phyloP scores from a whole-genome alignment of 2,329 filamentous ascomycete genomes.

The Ascochyta viciae-villosae region DNA sequence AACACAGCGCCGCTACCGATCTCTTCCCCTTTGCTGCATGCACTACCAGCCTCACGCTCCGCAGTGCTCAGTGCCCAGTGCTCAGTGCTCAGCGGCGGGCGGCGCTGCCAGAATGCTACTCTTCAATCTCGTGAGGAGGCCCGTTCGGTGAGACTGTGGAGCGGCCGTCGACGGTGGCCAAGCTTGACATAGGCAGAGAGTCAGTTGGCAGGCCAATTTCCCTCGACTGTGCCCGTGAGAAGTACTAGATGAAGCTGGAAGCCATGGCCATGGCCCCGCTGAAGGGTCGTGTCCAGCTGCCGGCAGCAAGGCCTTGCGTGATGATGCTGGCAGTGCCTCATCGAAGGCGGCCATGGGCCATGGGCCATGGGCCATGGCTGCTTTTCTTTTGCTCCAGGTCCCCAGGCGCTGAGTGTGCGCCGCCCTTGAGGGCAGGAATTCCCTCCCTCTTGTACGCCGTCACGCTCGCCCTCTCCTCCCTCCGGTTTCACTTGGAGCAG shows the following conservation, averaged over 20 bases:
- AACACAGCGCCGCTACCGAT: slow-evolving; percentile 27
- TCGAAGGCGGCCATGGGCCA: slow-evolving; percentile 21
- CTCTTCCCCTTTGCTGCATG: slow-evolving; percentile 27
- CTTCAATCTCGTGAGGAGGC: slow-evolving; percentile 19
- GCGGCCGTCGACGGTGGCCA: slow-evolving; percentile 1
- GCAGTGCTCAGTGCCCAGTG: slow-evolving; percentile 30
- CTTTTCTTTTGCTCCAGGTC: slow-evolving; percentile 45
- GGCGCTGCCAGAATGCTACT: slow-evolving; percentile 22
- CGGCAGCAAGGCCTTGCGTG: slow-evolving; percentile 27
- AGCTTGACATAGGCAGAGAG: slow-evolving; percentile 16
- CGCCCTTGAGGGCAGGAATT: slow-evolving; percentile 38
- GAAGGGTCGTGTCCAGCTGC: slow-evolving; percentile 19
- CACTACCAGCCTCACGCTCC: slow-evolving; percentile 35
- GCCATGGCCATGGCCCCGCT: slow-evolving; percentile 20
- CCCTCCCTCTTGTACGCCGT: slow-evolving; percentile 48
- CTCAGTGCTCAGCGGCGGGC: slow-evolving; percentile 26
- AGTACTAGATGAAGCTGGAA: slow-evolving; percentile 26
- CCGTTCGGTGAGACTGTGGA: slow-evolving; percentile 17
- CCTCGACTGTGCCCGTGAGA: slow-evolving; percentile 21
- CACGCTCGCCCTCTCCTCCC: slow-evolving; percentile 39
- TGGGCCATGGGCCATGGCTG: slow-evolving; percentile 19
- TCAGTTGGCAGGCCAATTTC: slow-evolving; percentile 17
- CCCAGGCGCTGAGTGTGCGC: slow-evolving; percentile 36
- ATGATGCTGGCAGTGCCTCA: slow-evolving; percentile 31
- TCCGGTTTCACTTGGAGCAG: slow-evolving; percentile 46